Percentiles rank a stretch among this genome's conserved stretches.
Evolutionary conservation across 352 stramenopile species (phyloP).

Genomic region (Lagenidium sp.): DNA sequence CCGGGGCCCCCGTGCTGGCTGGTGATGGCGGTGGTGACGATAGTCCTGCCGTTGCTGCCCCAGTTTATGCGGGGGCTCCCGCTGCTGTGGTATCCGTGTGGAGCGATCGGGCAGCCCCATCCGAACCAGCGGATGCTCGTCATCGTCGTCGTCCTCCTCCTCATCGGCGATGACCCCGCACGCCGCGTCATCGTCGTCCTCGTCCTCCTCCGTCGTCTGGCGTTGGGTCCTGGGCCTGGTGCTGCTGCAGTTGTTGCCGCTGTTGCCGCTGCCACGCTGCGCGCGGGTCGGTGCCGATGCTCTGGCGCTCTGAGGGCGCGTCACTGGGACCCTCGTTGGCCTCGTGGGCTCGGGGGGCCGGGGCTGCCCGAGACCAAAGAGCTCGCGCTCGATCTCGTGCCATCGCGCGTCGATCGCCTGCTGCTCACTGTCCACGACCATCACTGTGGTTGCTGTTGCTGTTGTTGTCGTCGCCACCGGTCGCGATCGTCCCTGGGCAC

Average conservation of each 20-base stretch:
- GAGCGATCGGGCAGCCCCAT: neutral
- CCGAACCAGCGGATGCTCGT: neutral
- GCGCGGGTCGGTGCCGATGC: no score
- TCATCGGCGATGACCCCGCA: conserved; percentile 35
- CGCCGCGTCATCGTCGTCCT: conserved; percentile 25
- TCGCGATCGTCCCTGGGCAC: no score
- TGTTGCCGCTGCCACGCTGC: neutral
- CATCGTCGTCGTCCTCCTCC: conserved; percentile 19
- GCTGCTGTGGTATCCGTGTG: neutral
- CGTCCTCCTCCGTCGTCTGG: neutral
- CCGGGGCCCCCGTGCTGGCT: no score
- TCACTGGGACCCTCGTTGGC: no score
- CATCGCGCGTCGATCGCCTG: conserved; percentile 7
- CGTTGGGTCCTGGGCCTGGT: neutral
- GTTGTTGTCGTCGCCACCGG: no score
- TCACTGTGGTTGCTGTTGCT: no score
- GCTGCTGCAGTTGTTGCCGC: conserved; percentile 31
- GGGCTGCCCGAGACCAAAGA: conserved; percentile 1
- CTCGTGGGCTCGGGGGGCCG: neutral
- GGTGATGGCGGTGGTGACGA: neutral
- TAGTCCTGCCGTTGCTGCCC: neutral
- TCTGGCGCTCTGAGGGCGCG: no score
- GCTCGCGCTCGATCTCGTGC: conserved; percentile 10
- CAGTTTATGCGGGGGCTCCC: neutral
- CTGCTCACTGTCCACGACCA: no score